Conservation (phyloP, 2,329 filamentous ascomycete genomes). For the Aspergillus latus region DNA sequence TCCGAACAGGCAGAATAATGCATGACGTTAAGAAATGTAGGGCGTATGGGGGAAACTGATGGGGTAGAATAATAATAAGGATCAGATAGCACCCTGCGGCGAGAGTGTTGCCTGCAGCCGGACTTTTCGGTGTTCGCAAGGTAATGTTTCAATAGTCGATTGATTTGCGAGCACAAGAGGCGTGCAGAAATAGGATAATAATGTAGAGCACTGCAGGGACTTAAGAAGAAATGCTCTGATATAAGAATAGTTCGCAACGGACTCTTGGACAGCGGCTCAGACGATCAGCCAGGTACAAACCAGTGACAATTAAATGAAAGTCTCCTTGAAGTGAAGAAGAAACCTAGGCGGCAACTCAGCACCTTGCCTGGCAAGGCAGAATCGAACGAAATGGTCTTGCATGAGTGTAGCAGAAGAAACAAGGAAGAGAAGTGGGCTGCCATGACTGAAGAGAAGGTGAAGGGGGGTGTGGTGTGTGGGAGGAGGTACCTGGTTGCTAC, state of each 20-base stretch:
- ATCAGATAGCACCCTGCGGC: background rate
- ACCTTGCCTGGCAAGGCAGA: slow-evolving; percentile 40
- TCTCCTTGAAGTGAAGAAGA: slow-evolving; percentile 26
- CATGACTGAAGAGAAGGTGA: slow-evolving; percentile 20
- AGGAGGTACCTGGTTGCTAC: slow-evolving; percentile 17
- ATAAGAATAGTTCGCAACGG: slow-evolving; percentile 22
- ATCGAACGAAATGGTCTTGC: slow-evolving; percentile 25
- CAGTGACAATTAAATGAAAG: slow-evolving; percentile 30
- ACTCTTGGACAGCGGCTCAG: slow-evolving; percentile 5
- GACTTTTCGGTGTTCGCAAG: background rate
- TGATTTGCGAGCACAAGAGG: slow-evolving; percentile 5
- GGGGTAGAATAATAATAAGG: no score
- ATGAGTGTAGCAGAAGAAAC: slow-evolving; percentile 27
- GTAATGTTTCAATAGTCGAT: background rate
- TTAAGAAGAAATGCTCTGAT: slow-evolving; percentile 27
- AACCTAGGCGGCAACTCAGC: slow-evolving; percentile 27
- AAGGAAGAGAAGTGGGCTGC: slow-evolving; percentile 16
- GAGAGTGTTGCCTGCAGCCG: background rate
- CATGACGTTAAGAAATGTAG: slow-evolving; percentile 20
- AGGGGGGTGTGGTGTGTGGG: slow-evolving; percentile 5
- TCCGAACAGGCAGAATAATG: slow-evolving; percentile 11
- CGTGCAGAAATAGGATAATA: slow-evolving; percentile 19
- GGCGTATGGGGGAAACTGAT: slow-evolving; percentile 29
- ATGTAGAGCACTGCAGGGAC: slow-evolving; percentile 12
- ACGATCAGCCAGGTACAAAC: slow-evolving; percentile 26